phyloP scores from a whole-genome alignment of 2,329 filamentous ascomycete species.

The Didymella pinodella region DNA sequence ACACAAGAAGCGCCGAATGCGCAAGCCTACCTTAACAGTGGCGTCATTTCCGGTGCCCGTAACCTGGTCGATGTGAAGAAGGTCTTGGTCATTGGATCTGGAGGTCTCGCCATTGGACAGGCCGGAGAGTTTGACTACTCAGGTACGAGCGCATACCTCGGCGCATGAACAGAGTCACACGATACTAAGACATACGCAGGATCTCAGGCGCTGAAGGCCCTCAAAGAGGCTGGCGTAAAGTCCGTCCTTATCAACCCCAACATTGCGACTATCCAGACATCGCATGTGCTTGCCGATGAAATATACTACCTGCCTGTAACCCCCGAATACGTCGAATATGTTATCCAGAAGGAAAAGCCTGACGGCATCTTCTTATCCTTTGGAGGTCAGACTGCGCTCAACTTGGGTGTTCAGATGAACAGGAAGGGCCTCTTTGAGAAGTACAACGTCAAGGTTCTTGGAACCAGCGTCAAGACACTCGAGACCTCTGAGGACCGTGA shows the following conservation, averaged over 20 bases:
- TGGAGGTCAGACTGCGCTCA: slow-evolving; percentile 95
- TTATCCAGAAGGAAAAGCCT: slow-evolving; percentile 93
- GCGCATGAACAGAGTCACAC: neutral
- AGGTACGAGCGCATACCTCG: slow-evolving; percentile 62
- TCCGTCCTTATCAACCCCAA: slow-evolving; percentile 98
- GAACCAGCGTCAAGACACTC: slow-evolving; percentile 91
- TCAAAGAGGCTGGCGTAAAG: slow-evolving; percentile 91
- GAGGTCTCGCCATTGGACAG: slow-evolving; percentile 95
- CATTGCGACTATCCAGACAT: slow-evolving; percentile 97
- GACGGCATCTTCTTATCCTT: slow-evolving; percentile 98
- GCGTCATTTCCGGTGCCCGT: slow-evolving; percentile 77
- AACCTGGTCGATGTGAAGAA: slow-evolving; percentile 92
- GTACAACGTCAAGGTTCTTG: slow-evolving; percentile 93
- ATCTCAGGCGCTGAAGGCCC: slow-evolving; percentile 92
- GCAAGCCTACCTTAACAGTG: slow-evolving; percentile 88
- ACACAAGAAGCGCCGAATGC: slow-evolving; percentile 78
- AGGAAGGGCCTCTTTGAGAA: slow-evolving; percentile 93
- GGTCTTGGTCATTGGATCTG: slow-evolving; percentile 93
- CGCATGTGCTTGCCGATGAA: slow-evolving; percentile 94
- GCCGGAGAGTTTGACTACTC: slow-evolving; percentile 99
- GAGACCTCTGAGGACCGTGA: slow-evolving; percentile 96
- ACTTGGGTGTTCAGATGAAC: slow-evolving; percentile 97
- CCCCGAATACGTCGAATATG: slow-evolving; percentile 95
- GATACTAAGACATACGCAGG: slow-evolving; percentile 61
- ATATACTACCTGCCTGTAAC: slow-evolving; percentile 98